phyloP scores from a whole-genome alignment of 1,139 yeast genomes.

The Lizanozyma gosingica region DNA sequence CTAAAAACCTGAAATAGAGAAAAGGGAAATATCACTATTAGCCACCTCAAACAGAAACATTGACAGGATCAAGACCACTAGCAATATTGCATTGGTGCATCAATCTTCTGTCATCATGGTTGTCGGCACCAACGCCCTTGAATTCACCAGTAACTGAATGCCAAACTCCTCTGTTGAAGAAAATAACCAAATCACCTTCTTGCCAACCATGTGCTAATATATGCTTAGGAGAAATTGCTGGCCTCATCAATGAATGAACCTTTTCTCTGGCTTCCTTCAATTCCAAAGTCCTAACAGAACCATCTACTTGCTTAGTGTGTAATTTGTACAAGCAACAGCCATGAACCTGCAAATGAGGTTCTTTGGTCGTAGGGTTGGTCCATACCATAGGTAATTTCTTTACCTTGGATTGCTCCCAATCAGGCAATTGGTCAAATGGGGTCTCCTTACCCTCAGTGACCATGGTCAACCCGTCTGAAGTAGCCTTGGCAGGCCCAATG shows the following conservation, averaged over 20 bases:
- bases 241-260: conserved; percentile 68
- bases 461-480: conserved; percentile 80
- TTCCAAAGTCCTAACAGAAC: conserved; percentile 38
- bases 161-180: conserved; percentile 83
- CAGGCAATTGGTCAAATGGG: conserved; percentile 58
- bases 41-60: not conserved
- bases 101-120: conserved; percentile 63
- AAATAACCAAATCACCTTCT: conserved; percentile 75
- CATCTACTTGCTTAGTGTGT: conserved; percentile 48
- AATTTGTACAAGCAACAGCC: conserved; percentile 75
- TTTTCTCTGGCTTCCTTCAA: conserved; percentile 65
- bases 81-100: conserved; percentile 95
- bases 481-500: conserved; percentile 72
- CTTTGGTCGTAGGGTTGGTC: conserved; percentile 84
- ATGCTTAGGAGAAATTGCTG: conserved; percentile 66
- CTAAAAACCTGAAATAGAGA: no score
- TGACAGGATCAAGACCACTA: conserved; percentile 58
- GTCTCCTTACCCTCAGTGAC: conserved; percentile 69
- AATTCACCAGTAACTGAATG: conserved; percentile 88
- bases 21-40: not conserved
- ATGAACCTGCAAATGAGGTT: conserved; percentile 76
- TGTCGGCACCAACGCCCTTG: conserved; percentile 33
- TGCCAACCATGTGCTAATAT: conserved; percentile 79
- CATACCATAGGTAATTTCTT: conserved; percentile 78
- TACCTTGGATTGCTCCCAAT: conserved; percentile 70